Conservation (phyloP, 31 red algal genomes). For the Asparagopsis taxiformis region DNA sequence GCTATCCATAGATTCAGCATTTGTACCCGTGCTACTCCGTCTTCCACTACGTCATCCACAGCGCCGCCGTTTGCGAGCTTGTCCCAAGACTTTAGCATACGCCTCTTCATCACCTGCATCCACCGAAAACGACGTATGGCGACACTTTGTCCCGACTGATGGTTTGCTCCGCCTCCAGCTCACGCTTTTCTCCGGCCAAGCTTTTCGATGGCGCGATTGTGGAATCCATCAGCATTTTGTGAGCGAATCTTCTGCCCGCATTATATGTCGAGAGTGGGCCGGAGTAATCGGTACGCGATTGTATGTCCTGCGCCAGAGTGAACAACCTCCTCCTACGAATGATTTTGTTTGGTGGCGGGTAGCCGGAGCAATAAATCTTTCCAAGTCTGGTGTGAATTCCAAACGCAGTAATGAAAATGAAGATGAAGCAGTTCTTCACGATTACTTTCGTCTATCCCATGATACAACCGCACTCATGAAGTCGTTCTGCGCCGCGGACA, state of each 20-base stretch:
- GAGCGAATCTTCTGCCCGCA: slow-evolving; percentile 10
- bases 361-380: background rate
- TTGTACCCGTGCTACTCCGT: too few relatives aligned
- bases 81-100: too few relatives aligned
- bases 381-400: too few relatives aligned
- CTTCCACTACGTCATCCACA: too few relatives aligned
- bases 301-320: slow-evolving; percentile 31
- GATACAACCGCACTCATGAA: slow-evolving; percentile 24
- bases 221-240: slow-evolving; percentile 10
- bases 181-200: slow-evolving; percentile 58
- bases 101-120: background rate
- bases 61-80: too few relatives aligned
- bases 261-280: slow-evolving; percentile 28
- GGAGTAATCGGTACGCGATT: slow-evolving; percentile 25
- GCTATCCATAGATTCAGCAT: too few relatives aligned
- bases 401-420: too few relatives aligned
- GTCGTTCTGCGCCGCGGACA: slow-evolving; percentile 49
- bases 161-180: slow-evolving; percentile 40
- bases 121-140: slow-evolving; percentile 14
- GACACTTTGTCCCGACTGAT: slow-evolving; percentile 27
- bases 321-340: slow-evolving; percentile 32
- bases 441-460: slow-evolving; percentile 58
- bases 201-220: slow-evolving; percentile 63
- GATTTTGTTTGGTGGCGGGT: slow-evolving; percentile 32
- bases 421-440: slow-evolving; percentile 20